Evolutionary conservation across 2,329 filamentous ascomycete species (phyloP).

Genomic region (Sarocladium oryzae): DNA sequence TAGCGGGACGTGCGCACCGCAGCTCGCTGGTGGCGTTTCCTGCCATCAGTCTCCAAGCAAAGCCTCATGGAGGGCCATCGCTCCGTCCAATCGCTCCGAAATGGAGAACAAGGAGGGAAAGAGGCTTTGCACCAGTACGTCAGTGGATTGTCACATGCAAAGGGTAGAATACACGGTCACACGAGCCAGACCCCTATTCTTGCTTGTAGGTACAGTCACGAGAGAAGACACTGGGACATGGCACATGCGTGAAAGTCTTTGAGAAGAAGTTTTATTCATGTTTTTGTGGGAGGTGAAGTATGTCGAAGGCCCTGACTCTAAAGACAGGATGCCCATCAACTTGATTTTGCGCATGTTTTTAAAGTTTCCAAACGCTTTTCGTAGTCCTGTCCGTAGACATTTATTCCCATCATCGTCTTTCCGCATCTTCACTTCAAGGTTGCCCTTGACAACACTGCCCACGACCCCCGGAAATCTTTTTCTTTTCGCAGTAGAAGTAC

Average conservation of each 20-base stretch:
- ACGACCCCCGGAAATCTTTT: not conserved
- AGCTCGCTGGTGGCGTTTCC: too few relatives aligned
- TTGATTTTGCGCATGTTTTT: slow-evolving; percentile 9
- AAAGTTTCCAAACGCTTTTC: slow-evolving; percentile 7
- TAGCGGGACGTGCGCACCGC: too few relatives aligned
- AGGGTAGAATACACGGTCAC: too few relatives aligned
- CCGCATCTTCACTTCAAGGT: not conserved
- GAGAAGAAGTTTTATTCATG: slow-evolving; percentile 8
- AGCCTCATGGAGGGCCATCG: too few relatives aligned
- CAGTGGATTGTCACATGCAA: slow-evolving; percentile 1
- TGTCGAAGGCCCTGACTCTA: not conserved
- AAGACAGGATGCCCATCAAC: too few relatives aligned
- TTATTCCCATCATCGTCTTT: not conserved
- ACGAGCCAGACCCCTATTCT: too few relatives aligned
- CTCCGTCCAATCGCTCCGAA: too few relatives aligned
- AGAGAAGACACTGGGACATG: too few relatives aligned
- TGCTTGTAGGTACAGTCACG: too few relatives aligned
- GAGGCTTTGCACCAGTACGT: too few relatives aligned
- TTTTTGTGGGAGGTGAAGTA: slow-evolving; percentile 6
- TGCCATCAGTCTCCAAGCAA: too few relatives aligned
- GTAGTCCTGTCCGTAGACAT: not conserved
- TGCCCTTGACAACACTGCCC: not conserved
- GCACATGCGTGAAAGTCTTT: not conserved
- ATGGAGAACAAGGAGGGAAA: too few relatives aligned
- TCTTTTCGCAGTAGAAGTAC: not conserved